These are phyloP conservation scores for Aureobasidium sp. DNA, from an alignment of 2,329 filamentous ascomycete genomes.

Conservation along the genomic window DNA sequence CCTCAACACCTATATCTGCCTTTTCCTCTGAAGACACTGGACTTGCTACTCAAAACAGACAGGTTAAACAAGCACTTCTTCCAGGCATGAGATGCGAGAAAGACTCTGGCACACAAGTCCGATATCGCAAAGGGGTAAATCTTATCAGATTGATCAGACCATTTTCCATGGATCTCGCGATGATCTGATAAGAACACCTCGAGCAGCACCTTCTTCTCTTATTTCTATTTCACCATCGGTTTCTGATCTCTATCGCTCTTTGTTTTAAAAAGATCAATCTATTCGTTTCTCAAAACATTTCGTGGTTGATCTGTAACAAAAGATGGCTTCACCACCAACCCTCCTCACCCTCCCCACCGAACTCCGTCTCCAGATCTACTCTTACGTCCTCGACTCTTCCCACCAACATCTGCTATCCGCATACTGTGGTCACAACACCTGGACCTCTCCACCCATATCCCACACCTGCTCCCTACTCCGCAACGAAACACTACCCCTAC, in stretches of 20 bases:
- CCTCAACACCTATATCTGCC: no score
- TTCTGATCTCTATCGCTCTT: no score
- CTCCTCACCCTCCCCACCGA: neutral
- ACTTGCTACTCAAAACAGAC: no score
- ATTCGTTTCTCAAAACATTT: neutral
- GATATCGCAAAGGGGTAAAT: conserved; percentile 5
- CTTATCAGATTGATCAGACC: conserved; percentile 8
- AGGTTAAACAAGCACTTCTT: neutral
- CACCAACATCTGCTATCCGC: neutral
- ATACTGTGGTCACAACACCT: neutral
- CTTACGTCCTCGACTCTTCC: neutral
- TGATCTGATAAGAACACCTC: conserved; percentile 3
- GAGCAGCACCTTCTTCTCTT: no score
- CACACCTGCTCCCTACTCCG: neutral
- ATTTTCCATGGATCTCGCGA: neutral
- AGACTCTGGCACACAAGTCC: neutral
- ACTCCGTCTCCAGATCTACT: conserved; percentile 1
- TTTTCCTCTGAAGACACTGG: no score
- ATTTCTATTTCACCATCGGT: no score
- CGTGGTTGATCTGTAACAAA: neutral
- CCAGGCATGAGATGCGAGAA: neutral
- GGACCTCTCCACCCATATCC: neutral
- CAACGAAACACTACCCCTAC: neutral
- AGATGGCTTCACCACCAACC: neutral
- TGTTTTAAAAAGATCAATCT: no score